Percentiles rank a stretch among this genome's conserved stretches.
Evolutionary conservation across 2,329 filamentous ascomycete genomes (phyloP).

Genomic region (Pleomassaria siparia): DNA sequence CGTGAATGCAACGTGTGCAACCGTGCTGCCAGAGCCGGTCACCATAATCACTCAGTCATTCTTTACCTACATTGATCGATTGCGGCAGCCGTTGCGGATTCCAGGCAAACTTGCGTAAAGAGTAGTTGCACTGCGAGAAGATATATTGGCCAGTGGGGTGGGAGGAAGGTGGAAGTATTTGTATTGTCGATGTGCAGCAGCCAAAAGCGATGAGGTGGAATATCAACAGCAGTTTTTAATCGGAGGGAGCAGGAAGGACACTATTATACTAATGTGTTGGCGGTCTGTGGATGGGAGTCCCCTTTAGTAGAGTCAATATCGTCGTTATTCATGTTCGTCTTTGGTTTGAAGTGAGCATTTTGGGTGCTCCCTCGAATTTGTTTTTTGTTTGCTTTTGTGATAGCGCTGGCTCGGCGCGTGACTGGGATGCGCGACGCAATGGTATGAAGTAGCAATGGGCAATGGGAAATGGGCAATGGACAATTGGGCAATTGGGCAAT

Average conservation of each 20-base stretch:
- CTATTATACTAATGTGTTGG: constrained; percentile 37
- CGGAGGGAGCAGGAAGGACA: constrained; percentile 18
- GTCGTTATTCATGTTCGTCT: constrained; percentile 20
- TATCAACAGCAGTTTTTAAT: constrained; percentile 26
- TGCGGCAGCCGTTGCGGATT: constrained; percentile 15
- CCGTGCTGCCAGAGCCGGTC: neutral
- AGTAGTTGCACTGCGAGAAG: constrained; percentile 36
- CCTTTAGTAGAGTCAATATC: constrained; percentile 22
- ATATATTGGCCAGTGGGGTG: constrained; percentile 24
- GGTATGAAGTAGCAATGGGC: too few species aligned
- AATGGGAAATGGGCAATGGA: too few species aligned
- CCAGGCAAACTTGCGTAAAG: constrained; percentile 28
- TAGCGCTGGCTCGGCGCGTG: neutral
- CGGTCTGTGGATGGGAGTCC: constrained; percentile 10
- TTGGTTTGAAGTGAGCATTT: constrained; percentile 8
- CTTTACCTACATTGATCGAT: constrained; percentile 19
- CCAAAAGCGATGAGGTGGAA: constrained; percentile 24
- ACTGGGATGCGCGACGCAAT: neutral
- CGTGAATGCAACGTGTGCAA: neutral
- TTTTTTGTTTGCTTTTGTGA: neutral
- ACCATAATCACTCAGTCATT: constrained; percentile 16
- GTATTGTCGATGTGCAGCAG: constrained; percentile 35
- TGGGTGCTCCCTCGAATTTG: neutral
- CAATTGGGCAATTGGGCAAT: too few species aligned
- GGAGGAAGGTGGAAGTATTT: constrained; percentile 20